phyloP scores from a whole-genome alignment of 441 rosid species.

The Euphorbia schlechtendalii region DNA sequence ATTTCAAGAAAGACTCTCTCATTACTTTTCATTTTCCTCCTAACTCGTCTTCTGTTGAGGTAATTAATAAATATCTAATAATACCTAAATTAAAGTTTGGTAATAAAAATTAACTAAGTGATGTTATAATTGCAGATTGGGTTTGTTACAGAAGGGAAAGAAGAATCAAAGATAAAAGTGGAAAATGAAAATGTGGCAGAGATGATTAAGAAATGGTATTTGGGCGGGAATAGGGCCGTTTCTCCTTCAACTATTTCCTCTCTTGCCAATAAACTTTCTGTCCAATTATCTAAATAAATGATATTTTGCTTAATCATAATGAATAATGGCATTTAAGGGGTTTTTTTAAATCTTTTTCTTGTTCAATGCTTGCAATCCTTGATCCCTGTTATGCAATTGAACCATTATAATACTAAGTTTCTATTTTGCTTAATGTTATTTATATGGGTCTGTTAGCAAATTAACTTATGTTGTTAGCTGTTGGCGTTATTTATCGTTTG shows the following conservation, averaged over 20 bases:
- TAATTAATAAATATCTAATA: constrained; percentile 17
- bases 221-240: constrained; percentile 71
- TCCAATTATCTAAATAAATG: constrained; percentile 38
- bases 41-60: constrained; percentile 45
- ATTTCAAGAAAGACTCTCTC: constrained; percentile 59
- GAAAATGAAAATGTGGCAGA: constrained; percentile 64
- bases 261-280: constrained; percentile 47
- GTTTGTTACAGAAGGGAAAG: constrained; percentile 57
- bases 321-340: too few species aligned
- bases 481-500: too few species aligned
- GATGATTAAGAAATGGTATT: constrained; percentile 84
- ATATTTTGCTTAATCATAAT: not conserved
- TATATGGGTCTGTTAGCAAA: too few species aligned
- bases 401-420: too few species aligned
- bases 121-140: constrained; percentile 34
- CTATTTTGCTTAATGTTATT: too few species aligned
- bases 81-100: not conserved
- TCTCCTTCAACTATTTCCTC: constrained; percentile 59
- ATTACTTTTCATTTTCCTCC: constrained; percentile 67
- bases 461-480: too few species aligned
- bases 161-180: constrained; percentile 47
- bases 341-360: too few species aligned
- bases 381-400: too few species aligned
- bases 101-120: not conserved
- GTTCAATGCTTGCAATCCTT: not conserved